phyloP scores from a whole-genome alignment of 495 filamentous ascomycete genomes.

The Copromyces sp. region DNA sequence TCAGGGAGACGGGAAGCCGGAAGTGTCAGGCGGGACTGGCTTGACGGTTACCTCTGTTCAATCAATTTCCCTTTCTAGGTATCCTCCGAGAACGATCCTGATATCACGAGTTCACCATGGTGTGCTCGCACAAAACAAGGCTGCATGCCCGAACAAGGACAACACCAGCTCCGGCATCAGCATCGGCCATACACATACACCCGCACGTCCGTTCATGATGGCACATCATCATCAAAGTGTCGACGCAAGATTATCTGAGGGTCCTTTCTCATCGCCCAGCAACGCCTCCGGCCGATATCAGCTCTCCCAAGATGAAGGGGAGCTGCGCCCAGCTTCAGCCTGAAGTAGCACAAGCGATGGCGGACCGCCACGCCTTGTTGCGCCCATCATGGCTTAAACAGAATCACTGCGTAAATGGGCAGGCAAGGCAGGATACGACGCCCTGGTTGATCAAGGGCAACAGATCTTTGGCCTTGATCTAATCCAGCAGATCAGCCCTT shows the following conservation, averaged over 20 bases:
- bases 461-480: not conserved
- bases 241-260: not conserved
- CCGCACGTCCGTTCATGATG: not conserved
- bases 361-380: not conserved
- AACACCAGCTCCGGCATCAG: not conserved
- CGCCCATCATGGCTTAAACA: not conserved
- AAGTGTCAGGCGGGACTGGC: not conserved
- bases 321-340: not conserved
- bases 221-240: not conserved
- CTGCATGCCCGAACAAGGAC: not conserved
- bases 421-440: not conserved
- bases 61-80: not conserved
- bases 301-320: not conserved
- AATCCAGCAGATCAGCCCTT: not conserved
- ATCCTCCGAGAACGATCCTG: not conserved
- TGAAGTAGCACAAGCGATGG: constrained; percentile 7
- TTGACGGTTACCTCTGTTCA: not conserved
- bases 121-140: not conserved
- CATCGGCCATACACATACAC: not conserved
- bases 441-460: not conserved
- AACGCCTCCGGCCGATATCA: not conserved
- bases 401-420: not conserved
- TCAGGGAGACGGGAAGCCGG: not conserved
- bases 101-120: not conserved
- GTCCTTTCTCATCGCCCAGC: not conserved